Percentiles rank a stretch among this genome's conserved stretches.
phyloP scores from a whole-genome alignment of 2,329 filamentous ascomycete genomes.

The Penicillium freii region DNA sequence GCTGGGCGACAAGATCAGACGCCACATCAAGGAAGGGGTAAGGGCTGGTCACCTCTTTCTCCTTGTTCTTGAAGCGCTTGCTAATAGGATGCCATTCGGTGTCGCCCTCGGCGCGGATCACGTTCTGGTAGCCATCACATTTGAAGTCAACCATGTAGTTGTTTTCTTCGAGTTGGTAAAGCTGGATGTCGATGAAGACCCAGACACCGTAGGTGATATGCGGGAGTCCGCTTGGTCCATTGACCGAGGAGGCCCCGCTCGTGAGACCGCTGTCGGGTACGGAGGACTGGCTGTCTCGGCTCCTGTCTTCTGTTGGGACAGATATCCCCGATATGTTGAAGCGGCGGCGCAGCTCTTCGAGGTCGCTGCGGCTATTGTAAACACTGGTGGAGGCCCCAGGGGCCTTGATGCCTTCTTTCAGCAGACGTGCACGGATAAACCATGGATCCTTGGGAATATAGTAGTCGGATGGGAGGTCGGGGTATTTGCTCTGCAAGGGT shows the following conservation, averaged over 20 bases:
- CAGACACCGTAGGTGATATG: slow-evolving; percentile 68
- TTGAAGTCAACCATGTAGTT: slow-evolving; percentile 99
- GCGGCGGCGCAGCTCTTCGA: slow-evolving; percentile 43
- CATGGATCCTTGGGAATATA: slow-evolving; percentile 89
- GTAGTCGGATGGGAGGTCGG: slow-evolving; percentile 59
- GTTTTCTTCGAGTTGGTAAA: slow-evolving; percentile 88
- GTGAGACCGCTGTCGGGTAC: slow-evolving; percentile 34
- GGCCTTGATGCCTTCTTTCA: slow-evolving; percentile 71
- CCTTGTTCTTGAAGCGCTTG: slow-evolving; percentile 61
- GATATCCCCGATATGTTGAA: slow-evolving; percentile 37
- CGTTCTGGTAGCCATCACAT: slow-evolving; percentile 93
- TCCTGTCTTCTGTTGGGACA: slow-evolving; percentile 35
- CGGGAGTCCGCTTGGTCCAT: slow-evolving; percentile 35
- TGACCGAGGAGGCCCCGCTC: slow-evolving; percentile 40
- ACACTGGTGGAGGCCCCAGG: slow-evolving; percentile 44
- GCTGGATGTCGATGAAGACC: slow-evolving; percentile 92
- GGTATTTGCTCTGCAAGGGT: slow-evolving; percentile 46
- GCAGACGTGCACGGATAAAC: slow-evolving; percentile 88
- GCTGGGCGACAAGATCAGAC: slow-evolving; percentile 85
- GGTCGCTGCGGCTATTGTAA: slow-evolving; percentile 42
- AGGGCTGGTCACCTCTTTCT: slow-evolving; percentile 92
- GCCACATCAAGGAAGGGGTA: slow-evolving; percentile 96
- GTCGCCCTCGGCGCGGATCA: slow-evolving; percentile 55
- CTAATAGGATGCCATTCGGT: slow-evolving; percentile 50
- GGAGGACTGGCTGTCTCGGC: slow-evolving; percentile 23